phyloP scores from a whole-genome alignment of 2,329 filamentous ascomycete species.

The Colletotrichum siamense region DNA sequence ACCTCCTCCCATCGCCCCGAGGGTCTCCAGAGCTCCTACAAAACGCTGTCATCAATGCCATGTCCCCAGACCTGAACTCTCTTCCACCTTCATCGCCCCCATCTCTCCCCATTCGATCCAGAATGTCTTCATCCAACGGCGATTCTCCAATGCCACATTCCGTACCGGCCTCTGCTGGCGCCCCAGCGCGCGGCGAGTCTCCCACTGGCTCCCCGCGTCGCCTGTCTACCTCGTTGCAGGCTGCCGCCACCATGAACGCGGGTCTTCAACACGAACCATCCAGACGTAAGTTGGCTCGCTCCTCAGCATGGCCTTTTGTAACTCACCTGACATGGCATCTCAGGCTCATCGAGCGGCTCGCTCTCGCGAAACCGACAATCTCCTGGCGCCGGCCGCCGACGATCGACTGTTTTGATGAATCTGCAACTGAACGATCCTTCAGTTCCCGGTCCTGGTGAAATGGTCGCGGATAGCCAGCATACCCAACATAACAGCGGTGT shows the following conservation, averaged over 20 bases:
- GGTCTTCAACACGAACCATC: slow-evolving; percentile 72
- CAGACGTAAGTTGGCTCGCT: slow-evolving; percentile 51
- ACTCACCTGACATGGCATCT: not conserved
- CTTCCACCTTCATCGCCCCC: slow-evolving; percentile 14
- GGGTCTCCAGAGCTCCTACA: not conserved
- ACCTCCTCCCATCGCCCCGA: not conserved
- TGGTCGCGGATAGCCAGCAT: slow-evolving; percentile 55
- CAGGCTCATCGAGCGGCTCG: slow-evolving; percentile 60
- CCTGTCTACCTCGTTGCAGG: slow-evolving; percentile 74
- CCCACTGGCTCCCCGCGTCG: slow-evolving; percentile 68
- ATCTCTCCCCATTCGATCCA: slow-evolving; percentile 4
- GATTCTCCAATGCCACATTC: slow-evolving; percentile 14
- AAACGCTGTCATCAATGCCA: slow-evolving; percentile 9
- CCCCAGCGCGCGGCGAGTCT: slow-evolving; percentile 45
- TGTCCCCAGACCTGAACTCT: slow-evolving; percentile 18
- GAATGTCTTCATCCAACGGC: slow-evolving; percentile 23
- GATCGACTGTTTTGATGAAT: slow-evolving; percentile 75
- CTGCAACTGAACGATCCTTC: slow-evolving; percentile 75
- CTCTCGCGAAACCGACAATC: slow-evolving; percentile 50
- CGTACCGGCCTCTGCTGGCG: not conserved
- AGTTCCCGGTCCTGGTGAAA: slow-evolving; percentile 72
- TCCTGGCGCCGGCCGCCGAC: slow-evolving; percentile 60
- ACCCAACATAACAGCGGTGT: slow-evolving; percentile 29
- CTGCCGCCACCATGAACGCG: slow-evolving; percentile 79
- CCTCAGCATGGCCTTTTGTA: not conserved